phyloP scores from a whole-genome alignment of 2,329 filamentous ascomycete genomes.

The Teratosphaeria viscida region DNA sequence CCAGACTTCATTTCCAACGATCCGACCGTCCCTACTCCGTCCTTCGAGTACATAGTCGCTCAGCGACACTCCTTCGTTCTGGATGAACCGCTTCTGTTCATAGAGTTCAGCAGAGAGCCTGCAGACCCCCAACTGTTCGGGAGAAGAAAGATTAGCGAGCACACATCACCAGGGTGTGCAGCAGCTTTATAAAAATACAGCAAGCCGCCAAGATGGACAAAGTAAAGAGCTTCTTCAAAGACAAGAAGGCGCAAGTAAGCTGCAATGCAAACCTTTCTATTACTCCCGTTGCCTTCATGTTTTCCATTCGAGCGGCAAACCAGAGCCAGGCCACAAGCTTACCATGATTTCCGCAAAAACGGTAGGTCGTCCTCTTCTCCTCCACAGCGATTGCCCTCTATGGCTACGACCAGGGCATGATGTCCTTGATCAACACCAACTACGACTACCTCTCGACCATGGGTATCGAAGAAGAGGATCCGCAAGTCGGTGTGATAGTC shows the following conservation, averaged over 20 bases:
- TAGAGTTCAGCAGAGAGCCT: neutral
- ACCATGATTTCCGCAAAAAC: neutral
- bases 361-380: slow-evolving; percentile 43
- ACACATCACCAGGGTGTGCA: neutral
- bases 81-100: neutral
- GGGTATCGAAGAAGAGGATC: slow-evolving; percentile 40
- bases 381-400: slow-evolving; percentile 46
- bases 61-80: neutral
- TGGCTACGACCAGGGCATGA: slow-evolving; percentile 39
- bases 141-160: neutral
- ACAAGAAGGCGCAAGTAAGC: slow-evolving; percentile 21
- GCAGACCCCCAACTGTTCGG: neutral
- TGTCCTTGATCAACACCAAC: slow-evolving; percentile 47
- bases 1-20: neutral
- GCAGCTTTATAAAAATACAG: neutral
- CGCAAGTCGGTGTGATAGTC: slow-evolving; percentile 49
- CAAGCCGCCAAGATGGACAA: slow-evolving; percentile 9
- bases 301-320: neutral
- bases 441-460: slow-evolving; percentile 47
- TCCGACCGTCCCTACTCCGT: neutral
- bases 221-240: slow-evolving; percentile 14
- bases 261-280: neutral
- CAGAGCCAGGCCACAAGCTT: neutral
- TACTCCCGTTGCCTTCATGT: neutral
- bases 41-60: neutral